Evolutionary conservation across 345 rosid genomes (phyloP).

Genomic region (Eutrema japonicum): DNA sequence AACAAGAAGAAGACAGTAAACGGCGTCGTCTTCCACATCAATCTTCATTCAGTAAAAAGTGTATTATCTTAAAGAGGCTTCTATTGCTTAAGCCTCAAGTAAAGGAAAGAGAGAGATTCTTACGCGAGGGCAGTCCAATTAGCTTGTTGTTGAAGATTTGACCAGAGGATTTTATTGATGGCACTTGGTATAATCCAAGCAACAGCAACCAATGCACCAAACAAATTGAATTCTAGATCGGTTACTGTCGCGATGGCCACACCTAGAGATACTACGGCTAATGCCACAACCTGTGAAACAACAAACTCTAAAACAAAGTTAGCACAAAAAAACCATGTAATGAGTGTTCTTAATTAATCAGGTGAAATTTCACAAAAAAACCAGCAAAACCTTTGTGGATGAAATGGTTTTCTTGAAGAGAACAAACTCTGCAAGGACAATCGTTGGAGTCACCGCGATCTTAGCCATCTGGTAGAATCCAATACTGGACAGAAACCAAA

Average conservation of each 20-base stretch:
- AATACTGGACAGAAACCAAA: slow-evolving; percentile 55
- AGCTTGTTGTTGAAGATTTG: slow-evolving; percentile 82
- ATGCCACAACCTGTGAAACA: slow-evolving; percentile 65
- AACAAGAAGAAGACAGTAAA: slow-evolving; percentile 77
- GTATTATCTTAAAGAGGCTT: neutral
- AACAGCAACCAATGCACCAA: slow-evolving; percentile 80
- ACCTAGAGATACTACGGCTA: slow-evolving; percentile 74
- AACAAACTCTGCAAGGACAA: slow-evolving; percentile 80
- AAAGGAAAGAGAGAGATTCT: slow-evolving; percentile 29
- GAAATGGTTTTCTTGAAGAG: slow-evolving; percentile 72
- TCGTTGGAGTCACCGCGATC: slow-evolving; percentile 95
- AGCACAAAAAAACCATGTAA: slow-evolving; percentile 16
- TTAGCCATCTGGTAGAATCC: slow-evolving; percentile 99
- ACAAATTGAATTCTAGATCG: slow-evolving; percentile 78
- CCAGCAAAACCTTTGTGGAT: slow-evolving; percentile 54
- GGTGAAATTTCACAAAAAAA: neutral
- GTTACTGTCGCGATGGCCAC: slow-evolving; percentile 90
- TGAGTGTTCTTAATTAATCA: neutral
- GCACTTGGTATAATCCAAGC: slow-evolving; percentile 95
- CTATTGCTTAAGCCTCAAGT: slow-evolving; percentile 28
- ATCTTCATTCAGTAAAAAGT: slow-evolving; percentile 47
- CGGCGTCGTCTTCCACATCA: slow-evolving; percentile 99
- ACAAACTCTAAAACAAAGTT: slow-evolving; percentile 33
- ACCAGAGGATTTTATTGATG: slow-evolving; percentile 88
- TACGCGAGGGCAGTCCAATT: slow-evolving; percentile 98